These are phyloP conservation scores for Penicillium cosmopolitanum DNA, from an alignment of 495 filamentous ascomycete genomes.

Conservation along the genomic window DNA sequence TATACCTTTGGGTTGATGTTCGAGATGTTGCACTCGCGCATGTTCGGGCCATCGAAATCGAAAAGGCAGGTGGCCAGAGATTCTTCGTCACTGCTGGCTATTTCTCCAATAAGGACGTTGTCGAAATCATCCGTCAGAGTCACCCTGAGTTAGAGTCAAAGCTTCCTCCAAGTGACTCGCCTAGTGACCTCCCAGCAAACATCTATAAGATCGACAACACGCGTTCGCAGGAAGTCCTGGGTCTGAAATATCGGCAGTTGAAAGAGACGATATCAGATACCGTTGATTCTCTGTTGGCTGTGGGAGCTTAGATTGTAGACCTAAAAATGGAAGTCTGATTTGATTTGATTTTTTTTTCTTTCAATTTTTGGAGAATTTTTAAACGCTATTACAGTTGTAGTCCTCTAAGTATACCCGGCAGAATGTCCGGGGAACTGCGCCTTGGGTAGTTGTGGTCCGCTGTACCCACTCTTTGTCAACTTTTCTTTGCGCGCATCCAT, in stretches of 20 bases:
- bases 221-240: conserved; percentile 58
- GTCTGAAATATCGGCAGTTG: conserved; percentile 57
- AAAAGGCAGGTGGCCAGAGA: conserved; percentile 68
- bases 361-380: no score
- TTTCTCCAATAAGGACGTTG: conserved; percentile 68
- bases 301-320: conserved; percentile 37
- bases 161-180: conserved; percentile 55
- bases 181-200: conserved; percentile 39
- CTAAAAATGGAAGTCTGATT: not conserved
- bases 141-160: conserved; percentile 66
- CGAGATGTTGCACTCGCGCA: conserved; percentile 74
- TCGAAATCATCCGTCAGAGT: conserved; percentile 63
- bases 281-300: conserved; percentile 55
- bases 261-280: conserved; percentile 61
- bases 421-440: conserved; percentile 13
- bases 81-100: conserved; percentile 70
- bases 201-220: conserved; percentile 56
- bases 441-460: conserved; percentile 18
- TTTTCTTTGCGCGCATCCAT: conserved; percentile 40
- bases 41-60: conserved; percentile 67
- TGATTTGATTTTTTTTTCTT: no score
- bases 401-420: no score
- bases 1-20: conserved; percentile 68
- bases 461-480: conserved; percentile 31
- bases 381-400: no score